Conservation (phyloP, 176 grass and related monocot genomes). For the Calamus simplicifolius region DNA sequence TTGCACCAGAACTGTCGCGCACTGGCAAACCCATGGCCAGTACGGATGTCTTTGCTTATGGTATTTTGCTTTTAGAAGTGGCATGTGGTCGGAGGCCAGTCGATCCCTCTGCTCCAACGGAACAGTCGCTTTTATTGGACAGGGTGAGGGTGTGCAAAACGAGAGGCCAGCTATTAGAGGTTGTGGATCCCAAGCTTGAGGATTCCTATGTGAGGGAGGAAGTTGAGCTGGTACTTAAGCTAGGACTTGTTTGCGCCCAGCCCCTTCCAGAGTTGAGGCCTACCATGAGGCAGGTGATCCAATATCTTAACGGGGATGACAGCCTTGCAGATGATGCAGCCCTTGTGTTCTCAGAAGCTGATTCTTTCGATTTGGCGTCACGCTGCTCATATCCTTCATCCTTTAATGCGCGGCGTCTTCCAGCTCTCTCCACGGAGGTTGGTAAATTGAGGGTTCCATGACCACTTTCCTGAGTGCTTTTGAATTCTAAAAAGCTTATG, state of each 20-base stretch:
- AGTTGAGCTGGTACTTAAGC: constrained; percentile 1
- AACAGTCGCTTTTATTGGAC: neutral
- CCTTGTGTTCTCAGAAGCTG: neutral
- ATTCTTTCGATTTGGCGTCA: neutral
- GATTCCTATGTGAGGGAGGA: constrained; percentile 3
- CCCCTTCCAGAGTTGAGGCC: neutral
- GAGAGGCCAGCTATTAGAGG: neutral
- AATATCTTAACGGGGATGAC: neutral
- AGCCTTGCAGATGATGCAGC: neutral
- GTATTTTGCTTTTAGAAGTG: constrained; percentile 3
- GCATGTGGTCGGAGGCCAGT: constrained; percentile 1
- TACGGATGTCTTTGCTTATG: constrained; percentile 8
- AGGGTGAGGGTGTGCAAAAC: constrained; percentile 7
- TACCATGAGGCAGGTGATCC: constrained; percentile 3
- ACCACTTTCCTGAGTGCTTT: too few relatives aligned
- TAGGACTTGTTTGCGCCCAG: constrained; percentile 1
- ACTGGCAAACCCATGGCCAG: neutral
- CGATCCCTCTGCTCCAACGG: neutral
- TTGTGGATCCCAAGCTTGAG: neutral
- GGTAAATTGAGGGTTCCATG: too few relatives aligned
- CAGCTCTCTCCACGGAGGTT: neutral
- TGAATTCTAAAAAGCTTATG: too few relatives aligned
- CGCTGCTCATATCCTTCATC: neutral
- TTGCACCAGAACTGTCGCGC: neutral
- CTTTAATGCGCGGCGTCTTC: neutral